phyloP scores from a whole-genome alignment of 2,329 filamentous ascomycete species.

The Alternaria postmessia region DNA sequence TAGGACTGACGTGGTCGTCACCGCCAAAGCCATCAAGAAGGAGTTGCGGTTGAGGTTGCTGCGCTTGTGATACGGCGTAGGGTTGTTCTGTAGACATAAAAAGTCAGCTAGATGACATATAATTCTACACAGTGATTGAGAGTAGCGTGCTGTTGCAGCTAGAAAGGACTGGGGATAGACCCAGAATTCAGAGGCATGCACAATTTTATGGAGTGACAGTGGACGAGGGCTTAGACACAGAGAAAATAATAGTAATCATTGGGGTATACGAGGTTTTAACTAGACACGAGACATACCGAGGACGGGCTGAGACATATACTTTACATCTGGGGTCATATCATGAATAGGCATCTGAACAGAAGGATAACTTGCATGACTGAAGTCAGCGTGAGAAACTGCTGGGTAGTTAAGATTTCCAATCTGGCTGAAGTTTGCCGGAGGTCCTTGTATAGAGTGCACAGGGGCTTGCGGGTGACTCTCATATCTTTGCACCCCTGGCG shows the following conservation, averaged over 20 bases:
- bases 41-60: slow-evolving; percentile 28
- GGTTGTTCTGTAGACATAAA: slow-evolving; percentile 36
- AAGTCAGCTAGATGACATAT: slow-evolving; percentile 29
- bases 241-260: slow-evolving; percentile 43
- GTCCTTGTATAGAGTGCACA: slow-evolving; percentile 27
- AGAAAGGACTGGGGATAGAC: neutral
- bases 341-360: slow-evolving; percentile 47
- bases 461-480: slow-evolving; percentile 34
- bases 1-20: slow-evolving; percentile 49
- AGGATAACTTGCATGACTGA: slow-evolving; percentile 40
- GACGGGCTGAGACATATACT: slow-evolving; percentile 49
- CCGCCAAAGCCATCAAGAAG: slow-evolving; percentile 49
- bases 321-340: slow-evolving; percentile 47
- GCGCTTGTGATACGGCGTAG: slow-evolving; percentile 20
- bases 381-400: slow-evolving; percentile 37
- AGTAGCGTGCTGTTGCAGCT: neutral
- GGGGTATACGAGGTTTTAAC: slow-evolving; percentile 44
- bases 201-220: slow-evolving; percentile 10
- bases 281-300: slow-evolving; percentile 54
- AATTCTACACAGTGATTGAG: neutral
- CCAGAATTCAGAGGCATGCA: slow-evolving; percentile 19
- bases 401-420: slow-evolving; percentile 31
- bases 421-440: slow-evolving; percentile 31
- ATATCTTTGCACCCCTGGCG: slow-evolving; percentile 32
- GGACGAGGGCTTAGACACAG: slow-evolving; percentile 17